Evolutionary conservation across 257 asterid species (phyloP), one percentile per base, ranked within the genome.

Genomic region (Primulina eburnea): DNA sequence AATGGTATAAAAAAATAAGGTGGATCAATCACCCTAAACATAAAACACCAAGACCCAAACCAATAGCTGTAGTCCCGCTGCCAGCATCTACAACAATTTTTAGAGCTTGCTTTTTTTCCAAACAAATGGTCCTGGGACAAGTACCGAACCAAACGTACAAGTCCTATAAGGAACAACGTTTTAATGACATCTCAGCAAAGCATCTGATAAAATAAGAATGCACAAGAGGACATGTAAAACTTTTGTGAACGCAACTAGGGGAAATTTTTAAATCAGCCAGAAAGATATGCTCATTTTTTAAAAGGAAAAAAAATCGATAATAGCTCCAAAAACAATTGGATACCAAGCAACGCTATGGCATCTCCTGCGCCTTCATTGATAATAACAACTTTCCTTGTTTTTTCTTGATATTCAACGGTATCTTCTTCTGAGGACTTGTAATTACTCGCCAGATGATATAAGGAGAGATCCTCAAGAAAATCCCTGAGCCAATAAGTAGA

Each of bases 321-420:
- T 11, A 57, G 69, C 24, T 16, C 33, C 26, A 18, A 35, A 21
- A 1, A 24, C 16, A 16, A 3, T 33, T 29, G 7, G 47, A 26
- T 84, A 92, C 98, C 98, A 77, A 86, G 85, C 66, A 93, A 80
- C 61, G 90, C 95, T n/a, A 83, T 76, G 60, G 84, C 90, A 79
- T 90, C 96, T 73, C 94, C 94, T 4, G 97, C 96, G 18, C 98
- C 98, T 82, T 90, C 97, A 67, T 86, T 90, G 63, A 92, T 73
- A 62, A 90, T 77, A 60, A 73, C 88, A 56, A 89, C 87, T 76
- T 83, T 88, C 85, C 73, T 85, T 24, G 64, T 62, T 64, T 80
- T 73, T 33, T 65, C 69, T 10, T 47, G 40, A 75, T 26, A 68
- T 61, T 28, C 60, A 58, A 59, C 61, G 43, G 68, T 58, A 82